phyloP scores from a whole-genome alignment of 805 yeast species.

The Yarrowia porcina region DNA sequence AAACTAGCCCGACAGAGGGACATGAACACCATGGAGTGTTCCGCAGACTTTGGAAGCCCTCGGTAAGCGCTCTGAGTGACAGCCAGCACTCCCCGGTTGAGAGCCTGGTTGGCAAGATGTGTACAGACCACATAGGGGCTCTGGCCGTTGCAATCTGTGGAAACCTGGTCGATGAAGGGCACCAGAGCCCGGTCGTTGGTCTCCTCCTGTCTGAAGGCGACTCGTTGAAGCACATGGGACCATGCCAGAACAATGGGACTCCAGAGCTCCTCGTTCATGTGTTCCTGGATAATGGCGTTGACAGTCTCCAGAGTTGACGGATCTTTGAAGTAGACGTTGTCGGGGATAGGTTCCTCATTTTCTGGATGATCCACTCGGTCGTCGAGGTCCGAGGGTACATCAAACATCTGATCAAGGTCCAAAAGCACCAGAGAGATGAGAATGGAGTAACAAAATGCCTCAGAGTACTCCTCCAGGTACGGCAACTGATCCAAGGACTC shows the following conservation, averaged over 20 bases:
- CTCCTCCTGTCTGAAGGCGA: constrained; percentile 32
- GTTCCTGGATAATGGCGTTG: constrained; percentile 27
- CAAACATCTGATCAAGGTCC: constrained; percentile 35
- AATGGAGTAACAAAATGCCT: constrained; percentile 6
- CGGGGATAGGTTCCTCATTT: neutral
- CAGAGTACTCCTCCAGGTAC: neutral
- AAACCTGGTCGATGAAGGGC: constrained; percentile 14
- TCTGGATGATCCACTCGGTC: constrained; percentile 4
- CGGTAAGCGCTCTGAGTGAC: neutral
- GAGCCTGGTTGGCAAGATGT: neutral
- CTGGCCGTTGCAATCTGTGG: neutral
- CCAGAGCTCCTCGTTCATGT: constrained; percentile 9
- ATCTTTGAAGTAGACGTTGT: constrained; percentile 24
- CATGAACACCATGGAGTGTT: constrained; percentile 14
- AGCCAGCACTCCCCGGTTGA: neutral
- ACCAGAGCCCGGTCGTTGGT: constrained; percentile 4
- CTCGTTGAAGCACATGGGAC: constrained; percentile 33
- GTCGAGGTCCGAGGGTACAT: constrained; percentile 11
- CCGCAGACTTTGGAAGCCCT: neutral
- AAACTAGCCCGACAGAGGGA: constrained; percentile 20
- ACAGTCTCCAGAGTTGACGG: constrained; percentile 31
- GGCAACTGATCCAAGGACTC: neutral
- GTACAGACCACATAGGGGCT: constrained; percentile 8
- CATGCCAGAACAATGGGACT: constrained; percentile 34
- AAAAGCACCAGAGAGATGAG: constrained; percentile 33